Conservation (phyloP, 2,329 filamentous ascomycete species). For the Epichloe amarillans region DNA sequence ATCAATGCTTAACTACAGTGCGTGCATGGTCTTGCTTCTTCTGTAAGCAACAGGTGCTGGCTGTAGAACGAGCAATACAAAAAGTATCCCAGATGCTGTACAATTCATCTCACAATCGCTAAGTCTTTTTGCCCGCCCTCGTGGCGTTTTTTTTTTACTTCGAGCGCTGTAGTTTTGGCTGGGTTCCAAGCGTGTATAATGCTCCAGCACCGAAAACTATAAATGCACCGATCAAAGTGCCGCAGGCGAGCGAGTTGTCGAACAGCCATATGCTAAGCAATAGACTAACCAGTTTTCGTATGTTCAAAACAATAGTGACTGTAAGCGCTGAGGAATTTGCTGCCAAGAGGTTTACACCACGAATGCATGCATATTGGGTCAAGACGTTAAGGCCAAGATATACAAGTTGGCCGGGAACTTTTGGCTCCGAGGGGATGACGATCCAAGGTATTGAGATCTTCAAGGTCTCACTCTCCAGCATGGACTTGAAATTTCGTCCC, state of each 20-base stretch:
- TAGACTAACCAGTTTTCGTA: constrained; percentile 84
- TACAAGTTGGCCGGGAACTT: constrained; percentile 54
- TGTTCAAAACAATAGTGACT: constrained; percentile 91
- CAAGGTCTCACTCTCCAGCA: constrained; percentile 52
- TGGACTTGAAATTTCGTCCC: constrained; percentile 45
- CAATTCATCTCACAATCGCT: not conserved
- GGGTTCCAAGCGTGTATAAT: constrained; percentile 68
- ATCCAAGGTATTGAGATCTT: constrained; percentile 12
- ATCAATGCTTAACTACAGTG: not conserved
- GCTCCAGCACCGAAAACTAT: constrained; percentile 88
- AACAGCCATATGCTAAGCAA: constrained; percentile 89
- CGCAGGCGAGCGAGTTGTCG: constrained; percentile 64
- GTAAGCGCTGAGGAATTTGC: constrained; percentile 82
- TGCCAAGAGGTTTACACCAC: constrained; percentile 87
- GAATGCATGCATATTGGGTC: constrained; percentile 90
- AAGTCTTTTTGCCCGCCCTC: not conserved
- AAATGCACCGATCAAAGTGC: constrained; percentile 67
- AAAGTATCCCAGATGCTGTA: not conserved
- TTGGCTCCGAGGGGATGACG: constrained; percentile 4
- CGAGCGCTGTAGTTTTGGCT: constrained; percentile 9
- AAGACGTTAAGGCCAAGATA: constrained; percentile 65
- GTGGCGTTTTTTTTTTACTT: not conserved
- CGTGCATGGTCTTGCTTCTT: not conserved
- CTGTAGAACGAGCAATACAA: not conserved
- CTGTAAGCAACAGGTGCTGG: not conserved